Evolutionary conservation across 306 rosid genomes (phyloP), one percentile per base, ranked within the genome.

Genomic region (Dryas octopetala): DNA sequence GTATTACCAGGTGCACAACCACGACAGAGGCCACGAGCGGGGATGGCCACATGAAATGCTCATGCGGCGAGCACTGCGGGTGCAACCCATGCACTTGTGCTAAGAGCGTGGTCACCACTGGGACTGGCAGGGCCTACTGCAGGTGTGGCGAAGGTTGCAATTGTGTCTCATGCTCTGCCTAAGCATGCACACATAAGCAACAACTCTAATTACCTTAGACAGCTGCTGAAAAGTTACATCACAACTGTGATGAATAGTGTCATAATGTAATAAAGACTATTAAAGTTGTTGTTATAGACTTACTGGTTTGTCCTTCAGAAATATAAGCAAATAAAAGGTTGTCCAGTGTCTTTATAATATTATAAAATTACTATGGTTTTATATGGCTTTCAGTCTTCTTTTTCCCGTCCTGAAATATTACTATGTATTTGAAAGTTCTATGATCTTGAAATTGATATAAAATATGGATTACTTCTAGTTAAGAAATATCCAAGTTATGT

Each of bases 31-130:
- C 32, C 13, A 38, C 48, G 14, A 49, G 76, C 7, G 78, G 62
- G 7, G 79, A 17, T 0, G 76, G 48, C 51, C 78, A 86, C 60
- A 46, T n/a, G 55, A 83, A 85, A 32, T 93, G 98, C 77, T n/a
- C 92, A 2, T 93, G 98, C 17, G 96, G 98, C 5, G 86, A 89
- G 70, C 92, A 91, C 49, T 93, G 97, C 19, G 87, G 87, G 10
- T 91, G 97, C 86, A 91, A 91, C 58, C 98, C 97, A 2, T 89
- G 98, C 73, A 51, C 81, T 1, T 93, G 98, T 7, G 59, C 86
- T 23, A 72, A 70, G n/a, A 73, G 80, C 17, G 74, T 74, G 1
- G 75, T 63, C 16, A 17, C 61, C 12, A 79, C 85, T 16, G 89
- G 85, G 41, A 71, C 79, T n/a, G 91, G 86, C 62, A 81, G 45